Base-by-base conservation (phyloP, 1,284 basidiomycete species). In the Ganoderma lingzhi region DNA sequence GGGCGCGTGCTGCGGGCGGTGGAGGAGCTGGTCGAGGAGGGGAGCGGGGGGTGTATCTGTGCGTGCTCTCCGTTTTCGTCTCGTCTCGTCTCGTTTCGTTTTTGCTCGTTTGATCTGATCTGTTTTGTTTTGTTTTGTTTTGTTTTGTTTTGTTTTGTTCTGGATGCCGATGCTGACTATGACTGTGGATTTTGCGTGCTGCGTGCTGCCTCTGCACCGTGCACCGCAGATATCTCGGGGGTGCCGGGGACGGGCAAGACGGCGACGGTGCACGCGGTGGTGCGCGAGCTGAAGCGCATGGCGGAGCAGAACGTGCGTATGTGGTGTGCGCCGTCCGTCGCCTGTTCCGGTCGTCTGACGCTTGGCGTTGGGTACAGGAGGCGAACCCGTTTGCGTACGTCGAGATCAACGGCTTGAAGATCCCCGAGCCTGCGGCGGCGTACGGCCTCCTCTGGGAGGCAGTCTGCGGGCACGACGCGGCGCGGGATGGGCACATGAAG, bases 211-310 rank as follows among this genome's bases (percentile, higher is more conserved):
- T 23, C 23, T 23, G 23, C 23, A 23, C 23, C 23, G 23, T 23
- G 2, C 0, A 15, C 0, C 12, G 23, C 63, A 97, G 96, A 97
- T 80, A 97, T 99, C 60, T 97, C 97, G 6, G 98, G 97, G 28
- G 96, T 99, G 1, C 98, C 98, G 9, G 98, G 98, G 1, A 99
- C 97, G 9, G 97, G 98, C 2, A 99, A 99, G 83, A 99, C 98
- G 2, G 98, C 98, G 0, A 99, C 98, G 0, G 96, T 99, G 0
- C 96, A 97, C 76, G 94, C 94, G 0, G 93, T 97, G 17, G 89
- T 98, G 51, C 88, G 94, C 56, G 94, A 97, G 78, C 85, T 98
- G 17, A 96, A 95, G 78, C 86, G 90, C 45, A 94, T 96, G 88
- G 96, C 96, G 0, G 87, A 93, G 77, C 85, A 90, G 66, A 91